Conservation (phyloP, 495 filamentous ascomycete species). For the Penicillium waksmanii region DNA sequence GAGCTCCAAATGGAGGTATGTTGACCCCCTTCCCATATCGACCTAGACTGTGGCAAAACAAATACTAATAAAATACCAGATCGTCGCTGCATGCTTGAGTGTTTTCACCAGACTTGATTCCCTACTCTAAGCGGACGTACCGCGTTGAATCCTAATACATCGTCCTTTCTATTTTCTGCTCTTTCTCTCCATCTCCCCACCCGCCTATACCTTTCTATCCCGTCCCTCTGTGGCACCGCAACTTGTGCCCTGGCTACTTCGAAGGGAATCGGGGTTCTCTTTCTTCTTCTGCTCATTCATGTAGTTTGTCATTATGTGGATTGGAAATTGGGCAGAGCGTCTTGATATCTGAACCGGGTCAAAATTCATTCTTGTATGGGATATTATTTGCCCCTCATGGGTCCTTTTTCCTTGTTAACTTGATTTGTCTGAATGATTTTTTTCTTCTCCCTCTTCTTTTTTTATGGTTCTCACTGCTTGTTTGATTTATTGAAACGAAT, state of each 20-base stretch:
- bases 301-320: constrained; percentile 44
- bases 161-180: constrained; percentile 19
- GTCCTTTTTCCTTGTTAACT: constrained; percentile 14
- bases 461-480: background rate
- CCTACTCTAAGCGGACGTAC: constrained; percentile 63
- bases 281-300: constrained; percentile 36
- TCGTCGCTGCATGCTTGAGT: constrained; percentile 92
- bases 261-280: constrained; percentile 13
- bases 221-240: constrained; percentile 8
- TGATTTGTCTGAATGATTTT: constrained; percentile 4
- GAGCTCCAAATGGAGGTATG: constrained; percentile 92
- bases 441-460: constrained; percentile 9
- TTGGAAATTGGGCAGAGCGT: constrained; percentile 37
- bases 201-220: constrained; percentile 19
- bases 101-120: constrained; percentile 97
- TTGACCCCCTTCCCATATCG: constrained; percentile 7
- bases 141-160: constrained; percentile 32
- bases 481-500: background rate
- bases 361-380: constrained; percentile 39
- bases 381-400: constrained; percentile 18
- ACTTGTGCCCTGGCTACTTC: constrained; percentile 6
- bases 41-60: background rate
- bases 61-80: constrained; percentile 45
- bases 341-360: constrained; percentile 30
- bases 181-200: constrained; percentile 18